Conservation (phyloP, 345 rosid genomes). For the Pistacia atlantica region DNA sequence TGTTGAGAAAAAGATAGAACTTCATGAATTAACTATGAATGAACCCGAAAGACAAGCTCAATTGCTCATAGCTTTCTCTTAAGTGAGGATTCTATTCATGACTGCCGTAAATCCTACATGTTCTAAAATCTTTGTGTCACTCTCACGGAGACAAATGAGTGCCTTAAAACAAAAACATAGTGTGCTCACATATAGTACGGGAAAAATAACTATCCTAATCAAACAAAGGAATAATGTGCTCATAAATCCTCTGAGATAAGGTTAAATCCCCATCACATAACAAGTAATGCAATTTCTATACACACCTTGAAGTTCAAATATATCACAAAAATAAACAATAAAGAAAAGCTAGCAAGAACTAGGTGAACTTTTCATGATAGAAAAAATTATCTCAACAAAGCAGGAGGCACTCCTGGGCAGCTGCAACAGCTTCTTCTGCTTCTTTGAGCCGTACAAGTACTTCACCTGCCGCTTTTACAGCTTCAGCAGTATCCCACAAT, state of each 20-base stretch:
- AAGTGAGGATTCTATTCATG: not conserved
- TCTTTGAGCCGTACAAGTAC: constrained; percentile 92
- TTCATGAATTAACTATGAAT: not conserved
- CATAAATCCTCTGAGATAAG: not conserved
- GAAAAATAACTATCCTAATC: not conserved
- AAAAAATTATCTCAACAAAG: not conserved
- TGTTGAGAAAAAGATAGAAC: not conserved
- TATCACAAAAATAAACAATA: not conserved
- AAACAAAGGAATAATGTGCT: not conserved
- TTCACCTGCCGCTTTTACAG: constrained; percentile 98
- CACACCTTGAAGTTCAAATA: not conserved
- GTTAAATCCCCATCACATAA: no score
- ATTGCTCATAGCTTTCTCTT: not conserved
- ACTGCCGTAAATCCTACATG: not conserved
- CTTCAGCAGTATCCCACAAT: constrained; percentile 94
- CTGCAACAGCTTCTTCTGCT: constrained; percentile 82
- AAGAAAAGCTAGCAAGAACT: not conserved
- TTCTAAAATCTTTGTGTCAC: not conserved
- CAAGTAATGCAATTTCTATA: not conserved
- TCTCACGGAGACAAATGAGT: not conserved
- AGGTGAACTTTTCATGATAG: not conserved
- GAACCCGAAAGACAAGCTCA: no score
- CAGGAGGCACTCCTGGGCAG: constrained; percentile 59
- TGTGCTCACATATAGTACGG: not conserved
- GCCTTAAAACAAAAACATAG: not conserved